phyloP scores from a whole-genome alignment of 768 basidiomycete species.

The Trametes gibbosa region DNA sequence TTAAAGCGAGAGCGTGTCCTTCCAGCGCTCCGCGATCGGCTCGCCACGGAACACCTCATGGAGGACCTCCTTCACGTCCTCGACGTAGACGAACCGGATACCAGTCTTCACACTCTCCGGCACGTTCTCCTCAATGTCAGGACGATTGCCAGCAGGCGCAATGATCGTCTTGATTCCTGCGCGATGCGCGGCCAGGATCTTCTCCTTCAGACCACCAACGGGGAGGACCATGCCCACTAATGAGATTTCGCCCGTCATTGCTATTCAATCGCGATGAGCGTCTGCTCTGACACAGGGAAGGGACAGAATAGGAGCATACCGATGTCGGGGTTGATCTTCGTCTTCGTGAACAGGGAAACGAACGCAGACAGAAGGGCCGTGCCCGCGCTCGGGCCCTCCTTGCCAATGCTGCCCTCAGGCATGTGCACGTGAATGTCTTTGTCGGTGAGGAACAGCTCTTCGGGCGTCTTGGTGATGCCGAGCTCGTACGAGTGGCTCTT shows the following conservation, averaged over 20 bases:
- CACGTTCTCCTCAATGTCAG: slow-evolving; percentile 97
- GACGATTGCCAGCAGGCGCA: slow-evolving; percentile 82
- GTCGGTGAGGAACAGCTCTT: slow-evolving; percentile 80
- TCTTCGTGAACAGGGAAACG: slow-evolving; percentile 88
- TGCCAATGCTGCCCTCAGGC: slow-evolving; percentile 91
- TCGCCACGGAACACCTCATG: slow-evolving; percentile 79
- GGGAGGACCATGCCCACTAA: slow-evolving; percentile 94
- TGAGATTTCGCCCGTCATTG: slow-evolving; percentile 98
- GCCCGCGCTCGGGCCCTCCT: slow-evolving; percentile 96
- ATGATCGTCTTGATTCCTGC: slow-evolving; percentile 93
- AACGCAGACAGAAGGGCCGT: slow-evolving; percentile 91
- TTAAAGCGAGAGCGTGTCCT: slow-evolving; percentile 47
- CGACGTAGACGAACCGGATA: slow-evolving; percentile 93
- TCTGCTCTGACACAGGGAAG: not conserved
- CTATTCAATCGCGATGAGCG: slow-evolving; percentile 35
- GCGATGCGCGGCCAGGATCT: slow-evolving; percentile 94
- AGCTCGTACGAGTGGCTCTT: slow-evolving; percentile 87
- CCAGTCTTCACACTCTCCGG: slow-evolving; percentile 94
- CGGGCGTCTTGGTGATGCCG: slow-evolving; percentile 71
- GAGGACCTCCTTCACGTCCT: slow-evolving; percentile 87
- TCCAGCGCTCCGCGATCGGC: slow-evolving; percentile 60
- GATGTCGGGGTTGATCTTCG: slow-evolving; percentile 80
- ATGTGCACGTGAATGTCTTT: slow-evolving; percentile 94
- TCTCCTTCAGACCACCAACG: slow-evolving; percentile 94
- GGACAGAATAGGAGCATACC: slow-evolving; percentile 45